Evolutionary conservation across 2,329 filamentous ascomycete genomes (phyloP).

Genomic region (Epichloe festucae): DNA sequence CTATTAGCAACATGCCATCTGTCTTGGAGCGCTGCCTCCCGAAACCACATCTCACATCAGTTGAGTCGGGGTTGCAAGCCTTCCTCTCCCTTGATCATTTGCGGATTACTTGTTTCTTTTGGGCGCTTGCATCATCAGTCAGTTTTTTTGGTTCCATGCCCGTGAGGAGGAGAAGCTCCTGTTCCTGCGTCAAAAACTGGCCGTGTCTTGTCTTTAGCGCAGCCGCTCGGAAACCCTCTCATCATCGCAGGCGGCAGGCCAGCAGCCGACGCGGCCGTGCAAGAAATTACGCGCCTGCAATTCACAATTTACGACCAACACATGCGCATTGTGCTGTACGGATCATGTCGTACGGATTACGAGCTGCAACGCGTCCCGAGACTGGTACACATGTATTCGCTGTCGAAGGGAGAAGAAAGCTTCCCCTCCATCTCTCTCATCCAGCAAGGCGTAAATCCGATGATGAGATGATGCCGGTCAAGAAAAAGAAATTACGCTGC

Average conservation of each 20-base stretch:
- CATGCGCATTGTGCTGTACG: too few relatives aligned
- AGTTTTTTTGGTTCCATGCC: too few relatives aligned
- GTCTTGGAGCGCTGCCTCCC: neutral
- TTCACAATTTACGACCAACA: too few relatives aligned
- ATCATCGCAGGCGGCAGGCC: neutral
- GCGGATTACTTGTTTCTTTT: too few relatives aligned
- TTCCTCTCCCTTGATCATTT: conserved; percentile 1
- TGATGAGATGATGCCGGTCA: neutral
- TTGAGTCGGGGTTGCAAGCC: neutral
- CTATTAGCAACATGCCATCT: neutral
- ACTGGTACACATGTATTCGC: conserved; percentile 4
- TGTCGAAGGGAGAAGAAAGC: neutral
- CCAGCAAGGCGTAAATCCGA: too few relatives aligned
- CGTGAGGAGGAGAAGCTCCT: neutral
- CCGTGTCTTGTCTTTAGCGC: neutral
- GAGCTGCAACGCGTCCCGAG: neutral
- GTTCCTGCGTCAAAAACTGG: neutral
- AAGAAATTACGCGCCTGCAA: too few relatives aligned
- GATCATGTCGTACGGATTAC: too few relatives aligned
- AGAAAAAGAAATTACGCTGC: neutral
- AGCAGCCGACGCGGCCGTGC: too few relatives aligned
- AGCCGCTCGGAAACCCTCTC: neutral
- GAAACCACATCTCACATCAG: neutral
- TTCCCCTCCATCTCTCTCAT: neutral
- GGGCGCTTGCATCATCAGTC: too few relatives aligned